Evolutionary conservation across 495 filamentous ascomycete species (phyloP).

Genomic region (Annulohypoxylon moriforme): DNA sequence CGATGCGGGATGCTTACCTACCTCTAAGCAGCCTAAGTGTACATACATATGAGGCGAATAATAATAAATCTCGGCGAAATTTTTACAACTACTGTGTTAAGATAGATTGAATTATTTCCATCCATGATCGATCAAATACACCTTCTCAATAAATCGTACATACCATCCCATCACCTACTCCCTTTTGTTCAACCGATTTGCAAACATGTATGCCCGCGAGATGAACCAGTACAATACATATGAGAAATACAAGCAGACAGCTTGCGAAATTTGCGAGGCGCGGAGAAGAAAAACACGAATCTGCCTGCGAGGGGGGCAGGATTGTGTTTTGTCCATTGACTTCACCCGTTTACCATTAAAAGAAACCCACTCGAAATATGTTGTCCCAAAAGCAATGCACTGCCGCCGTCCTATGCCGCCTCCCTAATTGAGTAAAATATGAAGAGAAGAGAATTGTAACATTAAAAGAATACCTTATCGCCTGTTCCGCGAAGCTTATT

Average conservation of each 20-base stretch:
- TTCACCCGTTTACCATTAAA: slow-evolving; percentile 20
- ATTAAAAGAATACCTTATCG: slow-evolving; percentile 81
- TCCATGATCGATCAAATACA: slow-evolving; percentile 22
- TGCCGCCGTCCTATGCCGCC: slow-evolving; percentile 19
- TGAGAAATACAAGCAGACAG: slow-evolving; percentile 18
- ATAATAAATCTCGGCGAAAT: slow-evolving; percentile 20
- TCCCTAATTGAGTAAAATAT: slow-evolving; percentile 30
- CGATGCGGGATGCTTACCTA: slow-evolving; percentile 5
- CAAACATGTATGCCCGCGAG: slow-evolving; percentile 23
- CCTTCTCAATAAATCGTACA: slow-evolving; percentile 27
- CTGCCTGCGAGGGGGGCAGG: not conserved
- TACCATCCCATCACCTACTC: slow-evolving; percentile 1
- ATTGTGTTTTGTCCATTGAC: not conserved
- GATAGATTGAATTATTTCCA: slow-evolving; percentile 40
- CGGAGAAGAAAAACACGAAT: not conserved
- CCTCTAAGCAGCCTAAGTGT: not conserved
- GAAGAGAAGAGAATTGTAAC: slow-evolving; percentile 44
- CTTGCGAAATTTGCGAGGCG: not conserved
- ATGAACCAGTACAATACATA: slow-evolving; percentile 33
- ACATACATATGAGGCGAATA: slow-evolving; percentile 4
- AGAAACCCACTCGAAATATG: slow-evolving; percentile 20
- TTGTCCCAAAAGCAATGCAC: slow-evolving; percentile 22
- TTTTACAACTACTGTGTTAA: slow-evolving; percentile 25
- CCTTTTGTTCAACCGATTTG: slow-evolving; percentile 30
- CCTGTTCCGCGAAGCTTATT: slow-evolving; percentile 77